Base-by-base conservation (phyloP, 2,329 filamentous ascomycete species). In the Colletotrichum navitas region DNA sequence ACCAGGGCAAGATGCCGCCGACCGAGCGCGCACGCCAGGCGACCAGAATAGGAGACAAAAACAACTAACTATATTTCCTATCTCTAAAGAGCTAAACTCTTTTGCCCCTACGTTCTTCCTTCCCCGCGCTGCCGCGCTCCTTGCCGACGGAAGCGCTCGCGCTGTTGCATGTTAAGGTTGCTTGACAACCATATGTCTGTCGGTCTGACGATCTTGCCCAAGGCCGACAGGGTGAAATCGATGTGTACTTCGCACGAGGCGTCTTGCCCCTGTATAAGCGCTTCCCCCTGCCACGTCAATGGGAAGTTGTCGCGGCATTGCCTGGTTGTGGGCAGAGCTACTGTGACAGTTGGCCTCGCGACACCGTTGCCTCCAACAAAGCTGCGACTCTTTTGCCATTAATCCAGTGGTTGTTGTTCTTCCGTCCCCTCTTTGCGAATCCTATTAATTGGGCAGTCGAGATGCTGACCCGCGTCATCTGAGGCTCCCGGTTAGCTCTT, bases 21-120 rank as follows among this genome's bases (percentile, higher is more conserved):
- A 26, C 24, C 4, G 11, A 10, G 24, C 36, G 34, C 55, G 34
- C n/a, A 10, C 21, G 39, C 18, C 24, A 34, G 54, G 14, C 54
- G 5, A 5, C 14, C 34, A 39, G 34, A n/a, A 3, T 36, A 6
- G 18, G 41, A 45, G 10, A 47, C 16, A n/a, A 3, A 14, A 60
- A 60, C 26, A 47, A 29, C 24, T 24, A 10, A 18, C 18, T 60
- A 21, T 39, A 60, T 60, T 60, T 60, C 41, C 39, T 47, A 47
- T 32, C 41, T 60, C 16, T 14, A 29, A 26, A 60, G 26, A 34
- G 16, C 58, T 60, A 60, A 32, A 21, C 56, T 14, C 3, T 10
- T 12, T 26, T 26, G 5, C 34, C 3, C 12, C 24, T 24, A 3
- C 14, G 2, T 26, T n/a, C 55, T 6, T 29, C 11, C 55, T 6